Base-by-base conservation (phyloP, 176 grass and related monocot genomes). In the Luzula sylvatica region DNA sequence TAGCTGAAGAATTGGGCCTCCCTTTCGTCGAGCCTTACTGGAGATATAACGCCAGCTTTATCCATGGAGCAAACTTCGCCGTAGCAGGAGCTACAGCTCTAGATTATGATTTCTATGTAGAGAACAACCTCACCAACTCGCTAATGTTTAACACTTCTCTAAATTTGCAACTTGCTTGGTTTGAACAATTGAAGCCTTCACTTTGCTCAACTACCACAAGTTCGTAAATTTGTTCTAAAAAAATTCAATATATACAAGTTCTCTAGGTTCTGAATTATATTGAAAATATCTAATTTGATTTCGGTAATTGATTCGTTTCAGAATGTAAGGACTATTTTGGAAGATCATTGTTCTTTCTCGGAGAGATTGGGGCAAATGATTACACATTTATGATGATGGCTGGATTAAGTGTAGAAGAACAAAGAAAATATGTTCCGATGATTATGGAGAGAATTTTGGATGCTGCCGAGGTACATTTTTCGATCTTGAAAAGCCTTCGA, bases 321-420 rank as follows among this genome's bases (percentile, higher is more conserved):
- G 74, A 58, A 41, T 83, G 80, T 42, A 11, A 38, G 42, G 51
- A 58, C 0, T 53, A 77, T 27, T 69, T 83, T 20, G 14, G 64
- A 3, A 69, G 29, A 18, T 83, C 80, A 9, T 75, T 83, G 42
- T 65, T 83, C 61, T 45, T 78, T 15, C 15, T 78, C 4, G 80
- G 80, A 7, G 56, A 69, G 14, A 51, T 83, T 49, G 74, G 74
- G 4, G 11, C 23, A 24, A 83, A 83, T 52, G 80, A 78, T 45
- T 83, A 78, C 68, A 0, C 25, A 1, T 38, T 29, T 14, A 22
- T 46, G 27, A 45, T 12, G 35, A 32, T 0, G 14, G 29, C 5
- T 1, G 12, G 3, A 0, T 78, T 47, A 52, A 80, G 7, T 48
- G 0, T 86, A 3, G 23, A 53, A 0, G 32, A 80, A 58, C 7